Evolutionary conservation across 2,329 filamentous ascomycete genomes (phyloP), one percentile per base, ranked within the genome.

Genomic region (Rhynchosporium agropyri): DNA sequence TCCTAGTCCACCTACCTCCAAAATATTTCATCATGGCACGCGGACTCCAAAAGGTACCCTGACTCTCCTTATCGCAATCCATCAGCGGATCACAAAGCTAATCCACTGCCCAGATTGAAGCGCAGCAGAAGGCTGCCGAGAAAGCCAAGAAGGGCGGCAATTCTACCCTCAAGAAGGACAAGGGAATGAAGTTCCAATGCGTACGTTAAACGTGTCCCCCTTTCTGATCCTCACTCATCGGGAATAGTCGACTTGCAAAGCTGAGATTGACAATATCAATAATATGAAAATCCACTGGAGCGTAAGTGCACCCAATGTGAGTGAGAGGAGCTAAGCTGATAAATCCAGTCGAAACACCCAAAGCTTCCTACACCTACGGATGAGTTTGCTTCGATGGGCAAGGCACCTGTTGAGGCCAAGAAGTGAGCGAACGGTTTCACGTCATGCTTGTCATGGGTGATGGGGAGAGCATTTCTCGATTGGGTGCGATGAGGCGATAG

Each of bases 231-330:
- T 48, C 29, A 38, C 45, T 58, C 10, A 58, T 26, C 15, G n/a
- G n/a, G 12, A 1, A 3, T 38, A 59, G 56, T 59, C 56, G 12
- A 59, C 56, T 2, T 59, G 56, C 10, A 59, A 42, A 43, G 56
- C 56, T 38, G 56, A 59, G 56, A 59, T 59, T 20, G 56, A 59
- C 20, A 59, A 59, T 20, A 4, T 59, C 5, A 59, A 59, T 20
- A 59, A 59, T 33, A 59, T 59, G 56, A 59, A 59, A 20, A 59
- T 59, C 20, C 56, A 59, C 56, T 59, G 56, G 56, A 59, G 29
- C 31, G 56, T 59, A 42, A 13, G 56, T 50, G n/a, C n/a, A 26
- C 20, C n/a, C 9, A 9, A 45, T 4, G 2, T 45, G 15, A 40
- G 31, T 15, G 5, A 20, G 6, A 4, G 3, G 40, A 36, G 3